phyloP scores from a whole-genome alignment of 768 basidiomycete species.

The Podaxis sp. region DNA sequence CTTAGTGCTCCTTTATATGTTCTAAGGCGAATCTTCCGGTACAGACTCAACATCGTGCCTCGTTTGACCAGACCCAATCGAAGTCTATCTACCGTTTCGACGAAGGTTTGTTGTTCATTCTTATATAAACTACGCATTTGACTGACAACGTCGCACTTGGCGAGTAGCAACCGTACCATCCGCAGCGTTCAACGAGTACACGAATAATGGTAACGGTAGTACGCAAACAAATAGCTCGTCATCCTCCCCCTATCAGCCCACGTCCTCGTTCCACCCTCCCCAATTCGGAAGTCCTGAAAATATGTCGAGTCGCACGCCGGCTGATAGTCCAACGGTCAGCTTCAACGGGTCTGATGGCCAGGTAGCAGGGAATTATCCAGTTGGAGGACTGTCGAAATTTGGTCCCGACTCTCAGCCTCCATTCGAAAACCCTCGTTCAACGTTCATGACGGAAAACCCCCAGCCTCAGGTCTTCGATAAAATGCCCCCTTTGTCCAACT shows the following conservation, averaged over 20 bases:
- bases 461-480: slow-evolving; percentile 9
- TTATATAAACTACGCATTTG: not conserved
- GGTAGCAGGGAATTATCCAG: not conserved
- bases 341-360: slow-evolving; percentile 1
- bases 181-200: not conserved
- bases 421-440: slow-evolving; percentile 1
- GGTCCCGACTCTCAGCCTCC: not conserved
- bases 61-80: slow-evolving; percentile 1
- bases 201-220: not conserved
- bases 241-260: slow-evolving; percentile 3
- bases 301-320: not conserved
- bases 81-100: slow-evolving; percentile 5
- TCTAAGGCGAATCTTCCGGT: not conserved
- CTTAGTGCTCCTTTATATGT: not conserved
- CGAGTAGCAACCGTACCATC: not conserved
- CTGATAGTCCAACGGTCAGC: slow-evolving; percentile 1
- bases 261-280: not conserved
- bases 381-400: slow-evolving; percentile 4
- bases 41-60: not conserved
- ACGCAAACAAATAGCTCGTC: not conserved
- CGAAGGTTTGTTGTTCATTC: not conserved
- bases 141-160: not conserved
- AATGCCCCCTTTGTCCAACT: not conserved
- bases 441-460: slow-evolving; percentile 2
- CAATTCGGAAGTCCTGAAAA: slow-evolving; percentile 5